Base-by-base conservation (phyloP, 148 eudicot genomes). In the Camellia lanceoleosa region DNA sequence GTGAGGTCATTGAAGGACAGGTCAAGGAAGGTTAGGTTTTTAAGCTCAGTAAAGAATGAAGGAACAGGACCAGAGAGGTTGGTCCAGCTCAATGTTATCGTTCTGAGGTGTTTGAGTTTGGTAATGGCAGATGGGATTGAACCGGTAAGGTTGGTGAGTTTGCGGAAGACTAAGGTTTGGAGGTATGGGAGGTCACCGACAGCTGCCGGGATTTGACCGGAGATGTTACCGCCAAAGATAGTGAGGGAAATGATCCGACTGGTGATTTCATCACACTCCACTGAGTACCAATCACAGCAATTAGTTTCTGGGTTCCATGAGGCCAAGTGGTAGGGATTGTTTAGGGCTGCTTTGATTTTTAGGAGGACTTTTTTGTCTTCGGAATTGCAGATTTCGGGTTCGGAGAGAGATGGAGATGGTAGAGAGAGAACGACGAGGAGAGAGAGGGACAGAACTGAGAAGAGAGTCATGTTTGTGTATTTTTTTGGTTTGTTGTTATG, bases 11-110 rank as follows among this genome's bases (percentile, higher is more conserved):
- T 90, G 71, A 79, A 82, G 16, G 85, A 60, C 3, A 89, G 80
- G n/a, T 81, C 83, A 5, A 87, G 71, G 20, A 38, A 42, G 0
- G 19, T 49, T 1, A 89, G 74, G 74, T 81, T 87, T 8, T 78
- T 82, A 65, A 91, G 84, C 4, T 67, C 67, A 77, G 80, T 30
- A 7, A 89, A 49, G 82, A 85, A 88, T 1, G 75, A 11, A 30
- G 96, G 96, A 60, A 92, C 81, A 5, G 87, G 72, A 30, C 92
- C 93, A 46, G 84, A 49, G 20, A 88, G 82, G 43, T 74, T 74
- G 81, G 82, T 80, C 77, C 68, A 83, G 79, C 82, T 78, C 23
- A 89, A 87, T 5, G 41, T 1, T 18, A 89, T 44, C 2, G 0
- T 3, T 3, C 20, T 54, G 43, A 91, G 89, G 67, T 68, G n/a